phyloP scores from a whole-genome alignment of 2,329 filamentous ascomycete species.

The Botrytis cinerea region DNA sequence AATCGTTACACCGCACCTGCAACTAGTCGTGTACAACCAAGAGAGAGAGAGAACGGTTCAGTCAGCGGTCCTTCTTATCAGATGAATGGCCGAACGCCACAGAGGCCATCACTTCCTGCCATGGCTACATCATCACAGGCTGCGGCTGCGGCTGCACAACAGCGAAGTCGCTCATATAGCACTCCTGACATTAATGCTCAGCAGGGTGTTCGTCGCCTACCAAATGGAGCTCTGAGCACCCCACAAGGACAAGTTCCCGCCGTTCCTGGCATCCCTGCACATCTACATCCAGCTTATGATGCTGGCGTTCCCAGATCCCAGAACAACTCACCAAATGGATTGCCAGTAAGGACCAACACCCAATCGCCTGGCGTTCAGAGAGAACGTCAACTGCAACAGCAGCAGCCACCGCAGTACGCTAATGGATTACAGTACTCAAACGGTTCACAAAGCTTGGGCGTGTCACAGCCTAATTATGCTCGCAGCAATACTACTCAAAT shows the following conservation, averaged over 20 bases:
- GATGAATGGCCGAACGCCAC: slow-evolving; percentile 63
- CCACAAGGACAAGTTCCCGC: slow-evolving; percentile 55
- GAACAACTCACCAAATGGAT: slow-evolving; percentile 72
- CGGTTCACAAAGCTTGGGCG: slow-evolving; percentile 19
- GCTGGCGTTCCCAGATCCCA: slow-evolving; percentile 73
- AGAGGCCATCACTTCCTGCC: slow-evolving; percentile 77
- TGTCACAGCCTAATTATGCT: slow-evolving; percentile 41
- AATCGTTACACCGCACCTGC: slow-evolving; percentile 87
- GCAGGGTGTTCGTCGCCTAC: slow-evolving; percentile 50
- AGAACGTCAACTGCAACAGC: slow-evolving; percentile 49
- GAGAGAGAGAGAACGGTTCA: slow-evolving; percentile 64
- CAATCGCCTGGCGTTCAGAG: slow-evolving; percentile 70
- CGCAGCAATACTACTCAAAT: slow-evolving; percentile 37
- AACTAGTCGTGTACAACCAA: slow-evolving; percentile 72
- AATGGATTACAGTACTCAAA: slow-evolving; percentile 41
- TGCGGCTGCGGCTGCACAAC: slow-evolving; percentile 51
- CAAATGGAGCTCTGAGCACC: slow-evolving; percentile 52
- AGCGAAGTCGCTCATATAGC: slow-evolving; percentile 85
- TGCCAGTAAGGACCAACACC: slow-evolving; percentile 68
- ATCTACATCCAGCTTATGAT: slow-evolving; percentile 63
- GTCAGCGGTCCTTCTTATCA: slow-evolving; percentile 53
- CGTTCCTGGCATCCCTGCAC: slow-evolving; percentile 75
- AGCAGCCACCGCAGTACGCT: slow-evolving; percentile 45
- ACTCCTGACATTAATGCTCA: slow-evolving; percentile 87
- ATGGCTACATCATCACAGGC: slow-evolving; percentile 58